A percentile compares a stretch with the other conserved stretches of the same genome.
These are phyloP conservation scores for Quercus gilva DNA, from an alignment of 306 rosid genomes.

Conservation along the genomic window DNA sequence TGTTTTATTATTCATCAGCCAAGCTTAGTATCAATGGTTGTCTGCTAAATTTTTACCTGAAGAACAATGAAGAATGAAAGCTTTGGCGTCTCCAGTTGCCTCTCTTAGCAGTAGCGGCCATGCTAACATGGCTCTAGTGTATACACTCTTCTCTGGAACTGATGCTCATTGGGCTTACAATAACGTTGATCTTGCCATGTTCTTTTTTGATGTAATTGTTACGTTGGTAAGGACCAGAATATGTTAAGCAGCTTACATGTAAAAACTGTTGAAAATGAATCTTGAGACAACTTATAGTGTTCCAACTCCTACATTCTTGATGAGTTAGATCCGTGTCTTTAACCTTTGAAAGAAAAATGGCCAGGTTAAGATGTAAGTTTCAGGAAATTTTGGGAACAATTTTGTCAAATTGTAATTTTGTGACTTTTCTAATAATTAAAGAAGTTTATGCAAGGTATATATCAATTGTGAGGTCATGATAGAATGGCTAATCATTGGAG, in stretches of 20 bases:
- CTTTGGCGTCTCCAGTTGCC: slow-evolving; percentile 11
- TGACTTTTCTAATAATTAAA: too few species aligned
- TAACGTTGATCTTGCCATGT: slow-evolving; percentile 16
- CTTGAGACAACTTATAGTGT: too few species aligned
- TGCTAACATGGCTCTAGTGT: slow-evolving; percentile 10
- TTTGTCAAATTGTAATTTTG: too few species aligned
- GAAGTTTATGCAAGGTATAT: too few species aligned
- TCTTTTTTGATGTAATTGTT: slow-evolving; percentile 15
- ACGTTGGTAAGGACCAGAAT: neutral
- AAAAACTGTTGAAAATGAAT: neutral
- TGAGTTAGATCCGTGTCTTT: too few species aligned
- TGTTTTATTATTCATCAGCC: slow-evolving; percentile 11
- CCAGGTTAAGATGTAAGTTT: too few species aligned
- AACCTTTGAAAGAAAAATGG: too few species aligned
- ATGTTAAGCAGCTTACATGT: neutral
- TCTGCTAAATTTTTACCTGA: slow-evolving; percentile 17
- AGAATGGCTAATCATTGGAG: too few species aligned
- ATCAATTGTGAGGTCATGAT: too few species aligned
- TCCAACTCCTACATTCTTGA: too few species aligned
- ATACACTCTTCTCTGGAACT: slow-evolving; percentile 15
- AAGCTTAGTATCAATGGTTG: slow-evolving; percentile 13
- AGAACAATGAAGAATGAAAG: slow-evolving; percentile 15
- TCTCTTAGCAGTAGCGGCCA: neutral
- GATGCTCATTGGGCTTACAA: slow-evolving; percentile 22
- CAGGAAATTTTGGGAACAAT: too few species aligned